Evolutionary conservation across 202 grass and related monocot genomes (phyloP), one percentile per base, ranked within the genome.

Genomic region (Miscanthus sacchariflorus): DNA sequence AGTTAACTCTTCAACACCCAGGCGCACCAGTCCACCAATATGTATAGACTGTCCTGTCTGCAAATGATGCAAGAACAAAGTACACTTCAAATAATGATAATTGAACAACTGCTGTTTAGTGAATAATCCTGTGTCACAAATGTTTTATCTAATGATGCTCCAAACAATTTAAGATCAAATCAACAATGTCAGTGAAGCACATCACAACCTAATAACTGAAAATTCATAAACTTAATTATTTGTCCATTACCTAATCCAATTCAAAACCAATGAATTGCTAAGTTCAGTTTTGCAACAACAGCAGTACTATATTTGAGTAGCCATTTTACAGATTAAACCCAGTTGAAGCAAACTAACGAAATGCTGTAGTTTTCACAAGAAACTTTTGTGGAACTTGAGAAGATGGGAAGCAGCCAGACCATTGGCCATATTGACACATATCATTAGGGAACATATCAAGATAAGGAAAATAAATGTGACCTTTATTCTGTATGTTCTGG

Each of bases 401-500:
- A 82, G 59, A 71, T 70, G 68, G 69, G 14, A 35, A 72, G 54
- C 25, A 78, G 11, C 2, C 14, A 69, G 23, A 0, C 1, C 18
- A 79, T 66, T n/a, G 27, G 43, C 40, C 18, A 6, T 76, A 80
- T 27, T 7, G 19, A 6, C 27, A 69, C 7, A 59, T 30, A 63
- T 24, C 12, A 67, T 77, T 54, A 36, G 9, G 9, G 18, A 25
- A 61, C 12, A 63, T 63, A 63, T 63, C n/a, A 63, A 43, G 11
- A 13, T 3, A 40, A 74, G 3, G 28, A 46, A 30, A 74, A 27
- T 7, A 69, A 15, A 75, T 74, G 49, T 71, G 40, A 99, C 96
- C 94, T 92, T 96, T 69, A 96, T 58, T 69, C 96, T 92, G 81
- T 95, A 99, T 75, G 94, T 99, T 42, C 96, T 94, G 15, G 96